Conservation (phyloP, 345 rosid species). For the Salix suchowensis region DNA sequence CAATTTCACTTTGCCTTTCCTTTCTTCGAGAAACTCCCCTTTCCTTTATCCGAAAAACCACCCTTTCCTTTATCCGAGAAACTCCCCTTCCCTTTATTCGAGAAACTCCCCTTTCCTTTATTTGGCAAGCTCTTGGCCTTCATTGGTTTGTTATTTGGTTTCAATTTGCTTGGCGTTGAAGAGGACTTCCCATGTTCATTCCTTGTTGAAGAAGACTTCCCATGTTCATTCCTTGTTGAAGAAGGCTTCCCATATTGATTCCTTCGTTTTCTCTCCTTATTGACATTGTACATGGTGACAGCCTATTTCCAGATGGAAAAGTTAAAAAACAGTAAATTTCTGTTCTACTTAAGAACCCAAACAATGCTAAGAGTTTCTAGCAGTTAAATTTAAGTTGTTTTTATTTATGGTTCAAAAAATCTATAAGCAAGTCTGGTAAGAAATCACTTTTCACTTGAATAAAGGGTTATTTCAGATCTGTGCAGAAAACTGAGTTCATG, state of each 20-base stretch:
- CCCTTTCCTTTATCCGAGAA: slow-evolving; percentile 23
- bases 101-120: slow-evolving; percentile 33
- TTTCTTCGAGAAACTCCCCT: slow-evolving; percentile 13
- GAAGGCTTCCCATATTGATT: slow-evolving; percentile 32
- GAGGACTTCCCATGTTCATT: slow-evolving; percentile 33
- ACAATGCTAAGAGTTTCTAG: not conserved
- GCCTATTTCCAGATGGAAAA: slow-evolving; percentile 43
- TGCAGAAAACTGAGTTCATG: no score
- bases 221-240: slow-evolving; percentile 32
- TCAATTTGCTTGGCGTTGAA: slow-evolving; percentile 43
- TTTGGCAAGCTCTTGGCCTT: slow-evolving; percentile 21
- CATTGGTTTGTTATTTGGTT: slow-evolving; percentile 33
- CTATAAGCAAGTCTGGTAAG: not conserved
- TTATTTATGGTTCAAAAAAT: not conserved
- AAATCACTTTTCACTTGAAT: no score
- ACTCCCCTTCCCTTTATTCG: slow-evolving; percentile 35
- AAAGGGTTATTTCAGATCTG: not conserved
- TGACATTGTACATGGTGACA: slow-evolving; percentile 68
- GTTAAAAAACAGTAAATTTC: not conserved
- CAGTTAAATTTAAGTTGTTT: not conserved
- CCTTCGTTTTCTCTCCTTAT: slow-evolving; percentile 60
- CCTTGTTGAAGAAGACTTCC: slow-evolving; percentile 31
- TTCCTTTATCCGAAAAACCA: slow-evolving; percentile 28
- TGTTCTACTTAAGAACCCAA: not conserved
- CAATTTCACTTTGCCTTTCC: slow-evolving; percentile 28